These are phyloP conservation scores for Aspergillus transmontanensis DNA, from an alignment of 2,329 filamentous ascomycete species.

Conservation along the genomic window DNA sequence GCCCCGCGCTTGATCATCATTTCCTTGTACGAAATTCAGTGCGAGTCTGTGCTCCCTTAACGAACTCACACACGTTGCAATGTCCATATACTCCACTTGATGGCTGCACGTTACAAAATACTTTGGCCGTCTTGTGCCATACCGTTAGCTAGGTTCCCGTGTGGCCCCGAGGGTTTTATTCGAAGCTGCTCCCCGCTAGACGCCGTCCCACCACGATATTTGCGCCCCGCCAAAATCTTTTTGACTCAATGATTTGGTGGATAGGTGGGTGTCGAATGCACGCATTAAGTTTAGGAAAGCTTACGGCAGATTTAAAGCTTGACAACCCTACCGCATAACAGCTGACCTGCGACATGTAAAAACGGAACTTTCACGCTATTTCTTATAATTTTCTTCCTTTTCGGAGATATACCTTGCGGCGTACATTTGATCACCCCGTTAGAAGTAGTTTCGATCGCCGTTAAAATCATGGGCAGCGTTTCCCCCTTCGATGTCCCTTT, in stretches of 20 bases:
- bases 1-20: background rate
- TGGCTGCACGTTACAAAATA: background rate
- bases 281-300: too few species aligned
- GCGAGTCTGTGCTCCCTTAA: background rate
- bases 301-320: background rate
- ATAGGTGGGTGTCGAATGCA: background rate
- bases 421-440: background rate
- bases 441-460: background rate
- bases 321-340: background rate
- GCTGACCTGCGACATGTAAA: background rate
- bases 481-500: slow-evolving; percentile 38
- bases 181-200: background rate
- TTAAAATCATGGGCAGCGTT: slow-evolving; percentile 3
- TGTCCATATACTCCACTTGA: background rate
- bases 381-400: background rate
- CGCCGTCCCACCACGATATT: background rate
- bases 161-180: background rate
- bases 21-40: background rate
- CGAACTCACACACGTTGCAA: background rate
- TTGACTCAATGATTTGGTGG: background rate
- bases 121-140: background rate
- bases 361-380: background rate
- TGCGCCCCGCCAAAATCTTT: background rate
- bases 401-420: background rate
- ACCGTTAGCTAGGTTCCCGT: background rate